Conservation (phyloP, 192 early-diverging fungal species). For the Phycomyces nitens region DNA sequence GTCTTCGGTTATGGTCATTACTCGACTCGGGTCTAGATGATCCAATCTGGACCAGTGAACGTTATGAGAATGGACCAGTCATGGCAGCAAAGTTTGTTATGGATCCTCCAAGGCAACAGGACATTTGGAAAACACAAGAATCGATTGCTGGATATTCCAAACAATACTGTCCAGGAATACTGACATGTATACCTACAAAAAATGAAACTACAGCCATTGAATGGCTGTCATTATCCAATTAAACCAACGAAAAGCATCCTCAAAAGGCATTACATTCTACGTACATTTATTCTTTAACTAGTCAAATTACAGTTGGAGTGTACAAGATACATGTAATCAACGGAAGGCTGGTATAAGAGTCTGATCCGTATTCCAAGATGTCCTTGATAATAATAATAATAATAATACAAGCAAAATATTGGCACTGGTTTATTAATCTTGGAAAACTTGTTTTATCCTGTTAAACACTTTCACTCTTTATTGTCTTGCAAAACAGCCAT, state of each 20-base stretch:
- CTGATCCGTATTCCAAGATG: no score
- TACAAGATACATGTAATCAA: no score
- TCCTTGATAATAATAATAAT: no score
- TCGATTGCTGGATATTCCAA: neutral
- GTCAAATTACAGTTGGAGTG: no score
- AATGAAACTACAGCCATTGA: neutral
- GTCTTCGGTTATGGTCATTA: neutral
- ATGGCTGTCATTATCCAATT: conserved; percentile 2
- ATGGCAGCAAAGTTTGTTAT: neutral
- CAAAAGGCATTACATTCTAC: no score
- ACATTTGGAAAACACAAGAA: neutral
- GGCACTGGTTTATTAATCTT: no score
- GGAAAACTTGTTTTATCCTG: no score
- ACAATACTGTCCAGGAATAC: neutral
- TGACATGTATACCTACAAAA: neutral
- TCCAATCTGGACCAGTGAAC: neutral
- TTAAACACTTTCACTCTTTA: no score
- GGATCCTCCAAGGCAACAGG: neutral
- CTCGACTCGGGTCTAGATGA: neutral
- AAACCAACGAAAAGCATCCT: neutral
- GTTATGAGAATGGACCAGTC: neutral
- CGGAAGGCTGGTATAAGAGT: no score
- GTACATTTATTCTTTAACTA: no score
- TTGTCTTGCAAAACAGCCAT: no score
- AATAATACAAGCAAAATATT: no score